A percentile compares a stretch with the other conserved stretches of the same genome.
These are phyloP conservation scores for Tanacetum coccineum DNA, from an alignment of 129 eudicot genomes.

Conservation along the genomic window DNA sequence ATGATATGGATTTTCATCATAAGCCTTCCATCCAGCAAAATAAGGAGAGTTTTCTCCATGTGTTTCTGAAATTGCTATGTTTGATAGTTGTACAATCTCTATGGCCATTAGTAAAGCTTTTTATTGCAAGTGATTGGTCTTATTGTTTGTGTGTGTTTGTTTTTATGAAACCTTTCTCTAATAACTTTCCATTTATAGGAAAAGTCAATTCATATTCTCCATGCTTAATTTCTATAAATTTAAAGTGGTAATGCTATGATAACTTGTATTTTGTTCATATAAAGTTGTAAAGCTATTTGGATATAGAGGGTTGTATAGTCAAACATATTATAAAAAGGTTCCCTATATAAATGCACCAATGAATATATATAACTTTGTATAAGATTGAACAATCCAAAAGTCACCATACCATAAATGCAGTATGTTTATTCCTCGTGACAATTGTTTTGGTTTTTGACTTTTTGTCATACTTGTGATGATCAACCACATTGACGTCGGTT, in stretches of 20 bases:
- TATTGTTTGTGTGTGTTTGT: slow-evolving; percentile 12
- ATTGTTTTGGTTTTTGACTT: slow-evolving; percentile 75
- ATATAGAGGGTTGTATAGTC: slow-evolving; percentile 3
- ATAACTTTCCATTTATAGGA: slow-evolving; percentile 38
- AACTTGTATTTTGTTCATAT: slow-evolving; percentile 16
- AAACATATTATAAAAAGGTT: background rate
- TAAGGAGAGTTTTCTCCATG: no score
- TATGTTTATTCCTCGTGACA: slow-evolving; percentile 55
- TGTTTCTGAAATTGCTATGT: no score
- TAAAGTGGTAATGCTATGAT: background rate
- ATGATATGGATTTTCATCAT: no score
- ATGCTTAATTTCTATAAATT: slow-evolving; percentile 10
- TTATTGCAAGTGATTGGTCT: no score
- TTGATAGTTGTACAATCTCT: slow-evolving; percentile 58
- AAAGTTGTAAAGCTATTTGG: slow-evolving; percentile 11
- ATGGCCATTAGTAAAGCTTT: slow-evolving; percentile 42
- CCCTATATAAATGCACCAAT: slow-evolving; percentile 41
- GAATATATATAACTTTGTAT: slow-evolving; percentile 38
- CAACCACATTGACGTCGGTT: background rate
- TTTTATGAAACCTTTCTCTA: slow-evolving; percentile 30
- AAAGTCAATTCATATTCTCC: slow-evolving; percentile 16
- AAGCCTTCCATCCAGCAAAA: no score
- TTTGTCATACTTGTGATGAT: slow-evolving; percentile 32
- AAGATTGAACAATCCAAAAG: slow-evolving; percentile 62
- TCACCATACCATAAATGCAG: slow-evolving; percentile 26